Base-by-base conservation (phyloP, 306 rosid genomes). In the Trichosanthes cucumerina region DNA sequence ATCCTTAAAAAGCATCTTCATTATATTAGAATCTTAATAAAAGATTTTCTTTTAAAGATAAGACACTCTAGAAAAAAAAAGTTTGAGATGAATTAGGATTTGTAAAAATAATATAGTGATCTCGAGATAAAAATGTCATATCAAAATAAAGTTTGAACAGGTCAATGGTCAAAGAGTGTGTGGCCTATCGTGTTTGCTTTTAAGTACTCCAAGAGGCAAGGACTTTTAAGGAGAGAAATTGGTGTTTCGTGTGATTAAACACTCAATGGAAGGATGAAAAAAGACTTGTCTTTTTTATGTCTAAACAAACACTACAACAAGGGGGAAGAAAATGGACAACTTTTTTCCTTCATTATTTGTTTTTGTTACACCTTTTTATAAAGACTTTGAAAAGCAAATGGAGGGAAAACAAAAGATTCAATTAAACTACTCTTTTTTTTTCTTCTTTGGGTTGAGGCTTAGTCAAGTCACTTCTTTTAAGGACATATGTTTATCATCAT, bases 401-500 rank as follows among this genome's bases (percentile, higher is more conserved):
- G 76, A 70, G 76, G 76, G 76, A 70, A 70, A 70, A 23, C 57
- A 70, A 70, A 43, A 70, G 34, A 12, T 12, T 12, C 2, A 12
- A 70, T 43, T 44, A 43, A 43, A 43, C 21, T 14, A 69, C 7
- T 9, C 3, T 39, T 18, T 21, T 39, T 56, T n/a, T 43, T 14
- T n/a, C n/a, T 28, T 60, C 2, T 62, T 50, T 77, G 64, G 63
- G 85, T 28, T 69, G 83, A 76, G 86, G 86, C 71, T 82, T 80
- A 81, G 86, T 86, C 86, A 84, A 82, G 77, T 87, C 89, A 78
- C 96, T 85, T 85, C 93, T 91, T 89, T 91, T 89, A 81, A 91
- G 90, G 79, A 83, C 75, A 50, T 57, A 60, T 59, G 56, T 68
- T 72, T 78, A 78, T 80, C 79, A 73, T 69, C 63, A 70, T 36